Evolutionary conservation across 139 green algal species (phyloP), one percentile per base, ranked within the genome.

Genomic region (Chlorella sorokiniana): DNA sequence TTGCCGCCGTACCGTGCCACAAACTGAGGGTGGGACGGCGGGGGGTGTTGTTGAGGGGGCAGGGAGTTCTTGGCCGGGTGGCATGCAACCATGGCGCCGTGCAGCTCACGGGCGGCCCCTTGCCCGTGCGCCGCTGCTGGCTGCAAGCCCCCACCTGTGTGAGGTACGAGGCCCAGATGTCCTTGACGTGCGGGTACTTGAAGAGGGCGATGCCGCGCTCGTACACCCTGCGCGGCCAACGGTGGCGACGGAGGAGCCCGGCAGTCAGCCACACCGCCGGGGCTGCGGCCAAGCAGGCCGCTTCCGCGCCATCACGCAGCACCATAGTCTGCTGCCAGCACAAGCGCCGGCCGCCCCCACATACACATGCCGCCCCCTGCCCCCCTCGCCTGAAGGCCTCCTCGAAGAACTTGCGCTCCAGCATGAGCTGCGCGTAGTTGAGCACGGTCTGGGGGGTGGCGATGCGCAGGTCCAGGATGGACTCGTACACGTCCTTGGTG

Each of bases 151-250:
- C 33, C 63, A 98, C 98, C 71, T 96, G 89, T 33, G 84, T 88
- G 29, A 99, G 91, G 89, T 99, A 99, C 1, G 95, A 86, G 33
- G 79, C 71, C 97, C 97, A 99, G 82, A 99, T 98, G 84, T 97
- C 93, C 52, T 89, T 90, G 25, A 96, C 94, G 81, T 99, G 94
- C 1, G 97, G 97, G 81, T 97, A 99, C 76, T 97, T 97, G 93
- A 99, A 99, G 52, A 98, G 84, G 0, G 90, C 76, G 29, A 98
- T 89, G 31, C 95, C 97, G 4, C 90, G 81, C 89, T 99, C 97
- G 78, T 99, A 99, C 82, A 97, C 95, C 82, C 93, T 84, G 78
- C 33, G 18, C 11, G 45, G 48, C 14, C 82, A 37, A 27, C 22
- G 59, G 2, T 27, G 29, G 23, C 25, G 23, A 2, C 59, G 27